Percentiles rank a stretch among this genome's conserved stretches.
Conservation (phyloP, 495 filamentous ascomycete species). For the Antarctomyces pellizariae region DNA sequence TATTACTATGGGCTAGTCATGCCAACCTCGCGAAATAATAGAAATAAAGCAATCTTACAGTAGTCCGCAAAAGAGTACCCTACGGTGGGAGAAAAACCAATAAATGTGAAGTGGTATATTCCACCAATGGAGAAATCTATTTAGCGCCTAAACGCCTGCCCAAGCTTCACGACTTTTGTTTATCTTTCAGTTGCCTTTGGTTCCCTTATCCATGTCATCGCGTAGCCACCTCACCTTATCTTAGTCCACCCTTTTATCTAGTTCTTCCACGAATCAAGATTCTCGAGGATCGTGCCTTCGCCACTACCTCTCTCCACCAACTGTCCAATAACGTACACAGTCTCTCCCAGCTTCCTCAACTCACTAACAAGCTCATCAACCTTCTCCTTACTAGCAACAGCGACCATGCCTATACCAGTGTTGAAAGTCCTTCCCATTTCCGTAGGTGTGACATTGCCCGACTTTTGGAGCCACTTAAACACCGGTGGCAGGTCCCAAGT, state of each 20-base stretch:
- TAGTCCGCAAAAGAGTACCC: too few species aligned
- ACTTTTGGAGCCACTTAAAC: constrained; percentile 62
- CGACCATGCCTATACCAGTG: constrained; percentile 77
- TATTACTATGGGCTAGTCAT: too few species aligned
- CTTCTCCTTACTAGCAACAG: constrained; percentile 41
- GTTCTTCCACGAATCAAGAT: constrained; percentile 55
- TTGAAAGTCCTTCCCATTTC: constrained; percentile 93
- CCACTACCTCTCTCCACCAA: constrained; percentile 28
- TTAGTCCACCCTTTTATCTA: too few species aligned
- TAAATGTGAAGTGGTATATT: too few species aligned
- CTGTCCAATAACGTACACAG: constrained; percentile 48
- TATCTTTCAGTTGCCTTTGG: too few species aligned
- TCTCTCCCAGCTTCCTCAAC: constrained; percentile 47
- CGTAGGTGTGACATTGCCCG: constrained; percentile 40
- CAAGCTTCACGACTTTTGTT: too few species aligned
- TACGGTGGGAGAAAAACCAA: too few species aligned
- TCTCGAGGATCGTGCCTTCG: constrained; percentile 43
- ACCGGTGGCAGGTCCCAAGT: constrained; percentile 50
- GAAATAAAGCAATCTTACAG: too few species aligned
- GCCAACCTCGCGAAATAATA: too few species aligned
- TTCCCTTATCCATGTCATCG: background rate
- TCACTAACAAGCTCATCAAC: constrained; percentile 25
- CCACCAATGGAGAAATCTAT: too few species aligned
- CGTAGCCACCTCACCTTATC: background rate
- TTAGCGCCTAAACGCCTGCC: too few species aligned